These are phyloP conservation scores for Russula foetens DNA, from an alignment of 768 basidiomycete species.

Conservation along the genomic window DNA sequence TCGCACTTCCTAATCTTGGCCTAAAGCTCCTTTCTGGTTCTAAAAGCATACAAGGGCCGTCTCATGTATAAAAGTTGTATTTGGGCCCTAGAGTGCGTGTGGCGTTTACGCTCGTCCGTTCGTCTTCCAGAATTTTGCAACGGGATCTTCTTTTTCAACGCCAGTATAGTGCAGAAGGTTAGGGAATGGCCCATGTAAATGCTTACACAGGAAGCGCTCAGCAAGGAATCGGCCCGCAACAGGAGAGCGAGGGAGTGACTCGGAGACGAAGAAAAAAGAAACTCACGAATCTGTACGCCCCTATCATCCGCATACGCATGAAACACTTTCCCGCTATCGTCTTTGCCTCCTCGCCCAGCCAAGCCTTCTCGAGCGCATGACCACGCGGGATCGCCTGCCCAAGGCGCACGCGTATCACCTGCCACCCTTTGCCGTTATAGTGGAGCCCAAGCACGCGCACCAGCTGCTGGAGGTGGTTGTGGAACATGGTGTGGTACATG, in stretches of 20 bases:
- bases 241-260: too few species aligned
- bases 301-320: constrained; percentile 49
- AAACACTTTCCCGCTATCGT: constrained; percentile 49
- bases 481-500: constrained; percentile 51
- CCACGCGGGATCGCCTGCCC: constrained; percentile 36
- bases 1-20: too few species aligned
- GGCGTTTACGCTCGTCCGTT: too few species aligned
- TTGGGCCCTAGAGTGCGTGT: too few species aligned
- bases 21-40: too few species aligned
- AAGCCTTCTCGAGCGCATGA: constrained; percentile 41
- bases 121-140: neutral
- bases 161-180: constrained; percentile 47
- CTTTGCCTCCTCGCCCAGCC: constrained; percentile 41
- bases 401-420: constrained; percentile 39
- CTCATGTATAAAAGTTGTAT: too few species aligned
- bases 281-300: constrained; percentile 49
- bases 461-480: constrained; percentile 53
- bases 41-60: too few species aligned
- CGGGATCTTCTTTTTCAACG: constrained; percentile 13
- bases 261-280: neutral
- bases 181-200: constrained; percentile 46
- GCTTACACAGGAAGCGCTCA: constrained; percentile 27
- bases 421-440: constrained; percentile 48
- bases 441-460: constrained; percentile 50
- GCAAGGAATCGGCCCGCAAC: neutral